Base-by-base conservation (phyloP, 2,329 filamentous ascomycete species). In the Neopestalotiopsis sp. region DNA sequence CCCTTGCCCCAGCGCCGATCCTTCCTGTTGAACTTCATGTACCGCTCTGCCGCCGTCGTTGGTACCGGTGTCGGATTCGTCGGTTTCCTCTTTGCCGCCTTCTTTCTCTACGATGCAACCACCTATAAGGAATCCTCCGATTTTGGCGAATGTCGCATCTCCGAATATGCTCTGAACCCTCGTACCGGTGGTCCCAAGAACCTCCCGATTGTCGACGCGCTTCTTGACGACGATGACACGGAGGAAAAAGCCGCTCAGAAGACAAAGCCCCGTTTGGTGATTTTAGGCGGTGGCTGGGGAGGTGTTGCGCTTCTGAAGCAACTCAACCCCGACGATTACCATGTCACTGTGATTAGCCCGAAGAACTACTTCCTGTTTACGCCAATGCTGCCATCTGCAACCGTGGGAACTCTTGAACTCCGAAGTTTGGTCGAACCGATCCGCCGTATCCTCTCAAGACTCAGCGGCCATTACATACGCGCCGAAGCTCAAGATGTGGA, bases 351-450 rank as follows among this genome's bases (percentile, higher is more conserved):
- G 52, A 92, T 99, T 58, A 97, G 94, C 13, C 95, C 96, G 0
- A 92, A 92, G 45, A 98, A 98, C 76, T 97, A 98, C 83, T 99
- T 99, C 82, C 84, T 99, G 40, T 99, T 99, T 81, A 99, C 96
- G 1, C 96, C 96, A 0, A 98, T 99, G 95, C 86, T 99, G 58
- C 96, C 96, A 1, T 97, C 94, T 42, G 97, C 96, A 7, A 99
- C 97, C 0, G 96, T 99, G 5, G 97, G 97, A 13, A 99, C 96
- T 0, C 85, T 99, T 40, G 95, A 97, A 77, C 84, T 98, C 75
- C 88, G 95, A 72, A 97, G 94, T 64, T 85, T 99, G 69, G 94
- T 98, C 56, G 96, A 99, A 80, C 96, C 96, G 0, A 93, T 99
- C 70, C 90, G 96, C 71, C 89, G 93, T 62, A 96, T 99, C 73